Conservation (phyloP, 108 stramenopile genomes). For the Conticribra weissflogii region DNA sequence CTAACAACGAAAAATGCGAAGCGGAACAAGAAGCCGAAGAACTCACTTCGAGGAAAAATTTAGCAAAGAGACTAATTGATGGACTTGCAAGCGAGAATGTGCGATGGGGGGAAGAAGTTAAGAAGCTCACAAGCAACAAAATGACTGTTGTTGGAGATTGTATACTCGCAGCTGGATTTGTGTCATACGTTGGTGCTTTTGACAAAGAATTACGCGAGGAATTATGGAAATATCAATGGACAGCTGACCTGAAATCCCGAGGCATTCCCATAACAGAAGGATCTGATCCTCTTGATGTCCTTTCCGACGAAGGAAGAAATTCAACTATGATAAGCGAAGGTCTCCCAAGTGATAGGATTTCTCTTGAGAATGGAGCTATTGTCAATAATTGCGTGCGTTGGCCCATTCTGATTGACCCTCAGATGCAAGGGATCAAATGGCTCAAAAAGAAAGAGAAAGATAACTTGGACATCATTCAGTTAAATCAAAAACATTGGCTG, state of each 20-base stretch:
- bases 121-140: conserved; percentile 68
- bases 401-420: conserved; percentile 84
- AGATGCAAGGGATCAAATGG: conserved; percentile 93
- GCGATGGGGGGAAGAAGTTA: conserved; percentile 87
- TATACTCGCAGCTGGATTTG: conserved; percentile 90
- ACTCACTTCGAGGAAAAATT: conserved; percentile 67
- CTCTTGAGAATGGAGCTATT: conserved; percentile 90
- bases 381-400: conserved; percentile 89
- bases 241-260: conserved; percentile 64
- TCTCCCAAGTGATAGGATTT: conserved; percentile 89
- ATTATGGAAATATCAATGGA: conserved; percentile 80
- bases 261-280: conserved; percentile 77
- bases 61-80: conserved; percentile 86
- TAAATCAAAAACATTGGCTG: conserved; percentile 88
- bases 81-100: conserved; percentile 88
- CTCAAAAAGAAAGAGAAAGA: conserved; percentile 76
- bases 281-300: conserved; percentile 80
- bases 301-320: conserved; percentile 82
- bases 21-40: conserved; percentile 83
- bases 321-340: conserved; percentile 88
- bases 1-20: conserved; percentile 77
- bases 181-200: conserved; percentile 93
- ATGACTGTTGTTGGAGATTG: conserved; percentile 85
- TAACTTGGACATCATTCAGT: conserved; percentile 62
- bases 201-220: conserved; percentile 78